Evolutionary conservation across 345 rosid species (phyloP).

Genomic region (Populus davidiana): DNA sequence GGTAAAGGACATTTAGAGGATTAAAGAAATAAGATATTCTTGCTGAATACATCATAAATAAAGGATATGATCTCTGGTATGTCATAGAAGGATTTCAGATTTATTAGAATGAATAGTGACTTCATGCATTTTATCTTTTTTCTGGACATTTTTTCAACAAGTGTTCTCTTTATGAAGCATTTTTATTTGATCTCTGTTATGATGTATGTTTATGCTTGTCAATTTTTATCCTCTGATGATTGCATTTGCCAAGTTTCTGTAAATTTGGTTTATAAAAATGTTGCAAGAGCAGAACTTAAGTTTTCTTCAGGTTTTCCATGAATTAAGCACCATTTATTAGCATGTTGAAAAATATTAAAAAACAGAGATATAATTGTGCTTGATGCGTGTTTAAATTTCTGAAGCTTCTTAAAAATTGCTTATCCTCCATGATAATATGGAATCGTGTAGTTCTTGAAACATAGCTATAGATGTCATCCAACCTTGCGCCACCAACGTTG

Average conservation of each 20-base stretch:
- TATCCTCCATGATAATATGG: background rate
- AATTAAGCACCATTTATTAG: background rate
- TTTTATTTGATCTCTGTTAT: background rate
- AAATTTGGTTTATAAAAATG: background rate
- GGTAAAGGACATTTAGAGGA: background rate
- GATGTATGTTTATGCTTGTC: background rate
- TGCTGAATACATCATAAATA: background rate
- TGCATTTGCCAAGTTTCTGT: background rate
- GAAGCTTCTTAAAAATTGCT: background rate
- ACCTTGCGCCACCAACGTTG: background rate
- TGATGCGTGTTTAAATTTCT: background rate
- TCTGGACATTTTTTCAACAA: background rate
- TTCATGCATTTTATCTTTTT: background rate
- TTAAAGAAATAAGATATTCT: background rate
- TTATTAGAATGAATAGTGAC: background rate
- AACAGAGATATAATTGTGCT: background rate
- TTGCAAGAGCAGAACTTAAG: too few species aligned
- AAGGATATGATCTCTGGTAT: background rate
- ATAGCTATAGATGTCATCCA: background rate
- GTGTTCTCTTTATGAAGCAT: background rate
- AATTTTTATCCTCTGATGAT: background rate
- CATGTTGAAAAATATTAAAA: background rate
- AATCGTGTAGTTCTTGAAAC: background rate
- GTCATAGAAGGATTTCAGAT: background rate
- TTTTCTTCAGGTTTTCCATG: too few species aligned